Conservation (phyloP, 352 stramenopile genomes). For the Phytopythium ostracodes region DNA sequence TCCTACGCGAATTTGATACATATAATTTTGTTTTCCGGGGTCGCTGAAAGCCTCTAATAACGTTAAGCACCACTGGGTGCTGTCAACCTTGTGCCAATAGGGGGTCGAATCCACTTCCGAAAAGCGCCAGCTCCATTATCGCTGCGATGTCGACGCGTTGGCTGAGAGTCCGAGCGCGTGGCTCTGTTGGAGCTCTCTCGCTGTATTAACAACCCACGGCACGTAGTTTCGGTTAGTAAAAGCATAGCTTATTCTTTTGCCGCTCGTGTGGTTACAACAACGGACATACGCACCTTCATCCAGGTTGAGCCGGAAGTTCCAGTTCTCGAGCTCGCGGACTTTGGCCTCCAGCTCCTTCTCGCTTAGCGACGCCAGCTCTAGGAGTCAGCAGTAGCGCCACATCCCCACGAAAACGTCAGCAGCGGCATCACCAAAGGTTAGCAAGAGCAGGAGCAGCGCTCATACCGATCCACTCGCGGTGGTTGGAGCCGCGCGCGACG, state of each 20-base stretch:
- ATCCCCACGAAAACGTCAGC: neutral
- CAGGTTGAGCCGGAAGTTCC: conserved; percentile 77
- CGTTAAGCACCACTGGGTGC: too few species aligned
- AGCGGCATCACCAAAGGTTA: too few species aligned
- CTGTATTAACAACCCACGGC: neutral
- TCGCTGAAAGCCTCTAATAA: too few species aligned
- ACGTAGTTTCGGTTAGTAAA: neutral
- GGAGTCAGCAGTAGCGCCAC: neutral
- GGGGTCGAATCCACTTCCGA: neutral
- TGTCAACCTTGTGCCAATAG: too few species aligned
- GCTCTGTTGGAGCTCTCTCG: conserved; percentile 4
- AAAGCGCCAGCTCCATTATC: neutral
- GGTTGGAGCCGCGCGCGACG: conserved; percentile 12
- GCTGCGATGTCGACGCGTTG: neutral
- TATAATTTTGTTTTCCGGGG: too few species aligned
- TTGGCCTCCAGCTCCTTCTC: conserved; percentile 70
- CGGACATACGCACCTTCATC: conserved; percentile 49
- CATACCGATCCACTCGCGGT: conserved; percentile 45
- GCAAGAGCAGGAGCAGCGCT: neutral
- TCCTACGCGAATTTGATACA: too few species aligned
- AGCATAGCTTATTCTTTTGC: too few species aligned
- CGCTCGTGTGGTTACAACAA: neutral
- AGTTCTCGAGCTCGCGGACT: conserved; percentile 77
- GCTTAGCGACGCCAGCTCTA: conserved; percentile 44
- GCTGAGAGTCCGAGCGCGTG: neutral